Evolutionary conservation across 2,329 filamentous ascomycete species (phyloP).

Genomic region (Didymella lethalis): DNA sequence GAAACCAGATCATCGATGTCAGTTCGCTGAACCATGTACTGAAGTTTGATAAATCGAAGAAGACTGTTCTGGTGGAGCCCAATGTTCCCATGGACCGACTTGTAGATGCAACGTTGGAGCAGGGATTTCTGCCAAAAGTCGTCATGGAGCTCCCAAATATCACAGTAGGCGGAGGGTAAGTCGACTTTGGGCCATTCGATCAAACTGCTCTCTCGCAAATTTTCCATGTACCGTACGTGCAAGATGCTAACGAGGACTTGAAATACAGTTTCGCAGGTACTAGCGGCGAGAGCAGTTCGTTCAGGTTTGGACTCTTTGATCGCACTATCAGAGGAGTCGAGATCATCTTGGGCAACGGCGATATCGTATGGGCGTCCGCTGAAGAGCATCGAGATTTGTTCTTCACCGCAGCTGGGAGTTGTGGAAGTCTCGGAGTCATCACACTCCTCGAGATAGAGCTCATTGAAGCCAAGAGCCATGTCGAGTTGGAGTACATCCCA

Average conservation of each 20-base stretch:
- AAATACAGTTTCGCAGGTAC: conserved; percentile 65
- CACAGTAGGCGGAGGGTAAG: conserved; percentile 67
- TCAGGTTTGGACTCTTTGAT: conserved; percentile 72
- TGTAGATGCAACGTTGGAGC: conserved; percentile 63
- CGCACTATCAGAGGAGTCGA: conserved; percentile 68
- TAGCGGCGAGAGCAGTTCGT: conserved; percentile 72
- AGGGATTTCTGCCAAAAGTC: conserved; percentile 68
- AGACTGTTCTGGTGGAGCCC: conserved; percentile 66
- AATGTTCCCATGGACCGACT: conserved; percentile 74
- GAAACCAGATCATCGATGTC: conserved; percentile 58
- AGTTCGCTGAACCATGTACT: conserved; percentile 59
- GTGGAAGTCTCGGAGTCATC: conserved; percentile 68
- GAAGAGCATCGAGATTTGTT: conserved; percentile 63
- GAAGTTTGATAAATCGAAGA: conserved; percentile 51
- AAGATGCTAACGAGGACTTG: background rate
- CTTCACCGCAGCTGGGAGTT: conserved; percentile 65
- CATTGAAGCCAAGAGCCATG: conserved; percentile 62
- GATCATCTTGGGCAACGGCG: conserved; percentile 68
- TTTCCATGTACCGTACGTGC: too few species aligned
- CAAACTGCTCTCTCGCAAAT: background rate
- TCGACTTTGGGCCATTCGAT: background rate
- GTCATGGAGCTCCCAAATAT: conserved; percentile 78
- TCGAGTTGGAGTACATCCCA: conserved; percentile 69
- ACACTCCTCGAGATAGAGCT: conserved; percentile 68
- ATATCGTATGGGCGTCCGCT: conserved; percentile 59